Evolutionary conservation across 2,329 filamentous ascomycete species (phyloP).

Genomic region (Akanthomyces muscarius): DNA sequence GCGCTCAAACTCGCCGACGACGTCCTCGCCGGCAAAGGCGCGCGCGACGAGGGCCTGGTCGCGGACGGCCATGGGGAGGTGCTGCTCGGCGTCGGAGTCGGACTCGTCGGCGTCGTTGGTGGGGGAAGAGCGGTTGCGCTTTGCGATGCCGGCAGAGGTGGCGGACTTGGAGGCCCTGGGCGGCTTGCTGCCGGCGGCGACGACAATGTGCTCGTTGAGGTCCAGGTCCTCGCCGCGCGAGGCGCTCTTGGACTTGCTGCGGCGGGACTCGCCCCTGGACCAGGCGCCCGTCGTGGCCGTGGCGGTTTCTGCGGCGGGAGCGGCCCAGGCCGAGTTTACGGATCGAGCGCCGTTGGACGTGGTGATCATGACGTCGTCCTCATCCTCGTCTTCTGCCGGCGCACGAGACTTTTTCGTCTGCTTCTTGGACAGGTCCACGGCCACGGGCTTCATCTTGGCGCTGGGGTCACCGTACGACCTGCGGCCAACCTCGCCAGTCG

Average conservation of each 20-base stretch:
- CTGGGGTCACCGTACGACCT: conserved; percentile 58
- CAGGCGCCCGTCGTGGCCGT: conserved; percentile 36
- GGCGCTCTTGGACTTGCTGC: conserved; percentile 37
- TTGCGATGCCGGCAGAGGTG: conserved; percentile 23
- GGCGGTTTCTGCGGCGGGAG: conserved; percentile 23
- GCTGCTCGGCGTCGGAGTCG: conserved; percentile 45
- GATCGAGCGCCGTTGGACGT: conserved; percentile 20
- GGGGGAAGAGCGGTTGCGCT: conserved; percentile 20
- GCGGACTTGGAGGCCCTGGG: conserved; percentile 25
- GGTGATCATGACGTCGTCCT: conserved; percentile 28
- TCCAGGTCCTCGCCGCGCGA: conserved; percentile 36
- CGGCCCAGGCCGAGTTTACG: conserved; percentile 22
- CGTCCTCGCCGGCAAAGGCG: conserved; percentile 87
- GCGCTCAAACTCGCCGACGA: conserved; percentile 71
- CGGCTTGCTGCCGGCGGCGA: conserved; percentile 24
- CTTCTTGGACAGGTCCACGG: conserved; percentile 28
- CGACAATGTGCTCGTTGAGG: conserved; percentile 29
- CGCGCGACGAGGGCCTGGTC: conserved; percentile 69
- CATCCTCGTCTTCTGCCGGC: conserved; percentile 28
- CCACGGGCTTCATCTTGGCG: conserved; percentile 29
- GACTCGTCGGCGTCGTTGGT: conserved; percentile 31
- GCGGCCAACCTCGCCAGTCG: conserved; percentile 61
- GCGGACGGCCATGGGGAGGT: conserved; percentile 54
- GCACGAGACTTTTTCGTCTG: conserved; percentile 23
- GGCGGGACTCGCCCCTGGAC: conserved; percentile 36